Percentiles rank a stretch among this genome's conserved stretches.
Conservation (phyloP, 345 rosid species). For the Bretschneidera sinensis region DNA sequence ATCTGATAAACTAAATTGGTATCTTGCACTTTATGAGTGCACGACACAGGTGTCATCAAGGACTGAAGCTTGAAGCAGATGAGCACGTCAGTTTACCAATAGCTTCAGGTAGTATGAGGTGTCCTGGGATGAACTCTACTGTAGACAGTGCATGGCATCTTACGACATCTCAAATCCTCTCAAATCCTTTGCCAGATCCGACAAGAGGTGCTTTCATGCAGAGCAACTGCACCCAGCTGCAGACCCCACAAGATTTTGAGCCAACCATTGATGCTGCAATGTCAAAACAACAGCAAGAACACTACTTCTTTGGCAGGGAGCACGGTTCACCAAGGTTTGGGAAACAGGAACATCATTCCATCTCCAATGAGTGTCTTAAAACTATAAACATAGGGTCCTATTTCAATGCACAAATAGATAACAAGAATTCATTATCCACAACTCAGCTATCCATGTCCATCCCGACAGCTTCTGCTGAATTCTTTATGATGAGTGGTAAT, state of each 20-base stretch:
- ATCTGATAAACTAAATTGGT: background rate
- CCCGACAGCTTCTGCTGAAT: conserved; percentile 22
- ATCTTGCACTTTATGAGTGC: background rate
- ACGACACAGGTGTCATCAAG: conserved; percentile 14
- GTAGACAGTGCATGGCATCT: conserved; percentile 12
- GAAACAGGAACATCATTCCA: conserved; percentile 21
- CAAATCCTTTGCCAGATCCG: conserved; percentile 14
- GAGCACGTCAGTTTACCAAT: conserved; percentile 7
- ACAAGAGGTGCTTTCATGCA: conserved; percentile 13
- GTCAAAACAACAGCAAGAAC: conserved; percentile 24
- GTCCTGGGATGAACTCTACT: conserved; percentile 5
- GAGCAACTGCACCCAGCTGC: conserved; percentile 7
- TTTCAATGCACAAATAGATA: conserved; percentile 12
- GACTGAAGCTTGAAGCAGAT: conserved; percentile 16
- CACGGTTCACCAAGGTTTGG: conserved; percentile 9
- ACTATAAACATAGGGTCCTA: conserved; percentile 16
- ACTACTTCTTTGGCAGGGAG: conserved; percentile 23
- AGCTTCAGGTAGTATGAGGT: conserved; percentile 6
- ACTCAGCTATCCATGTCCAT: conserved; percentile 25
- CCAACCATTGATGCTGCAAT: conserved; percentile 9
- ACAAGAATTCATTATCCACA: conserved; percentile 10
- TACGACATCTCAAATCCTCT: background rate
- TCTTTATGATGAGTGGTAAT: conserved; percentile 1
- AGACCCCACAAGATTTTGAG: conserved; percentile 15
- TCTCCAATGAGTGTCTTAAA: conserved; percentile 24